These are phyloP conservation scores for Strigomonas culicis DNA, from an alignment of 208 protist species.

Conservation along the genomic window DNA sequence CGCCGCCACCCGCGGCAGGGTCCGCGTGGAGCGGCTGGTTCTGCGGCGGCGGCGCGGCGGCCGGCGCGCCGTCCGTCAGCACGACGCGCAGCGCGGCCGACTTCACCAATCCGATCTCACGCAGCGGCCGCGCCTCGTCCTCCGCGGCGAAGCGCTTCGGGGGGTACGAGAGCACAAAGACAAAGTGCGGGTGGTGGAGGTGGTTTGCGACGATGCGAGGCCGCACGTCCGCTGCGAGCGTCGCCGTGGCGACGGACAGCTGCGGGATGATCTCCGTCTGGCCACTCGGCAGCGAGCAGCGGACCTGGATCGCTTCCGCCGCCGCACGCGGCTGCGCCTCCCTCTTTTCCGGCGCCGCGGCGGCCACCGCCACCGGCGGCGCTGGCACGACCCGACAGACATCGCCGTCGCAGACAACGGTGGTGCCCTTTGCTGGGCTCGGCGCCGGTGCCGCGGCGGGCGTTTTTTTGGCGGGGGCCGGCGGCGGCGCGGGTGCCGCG, in stretches of 20 bases:
- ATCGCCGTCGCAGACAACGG: conserved; percentile 31
- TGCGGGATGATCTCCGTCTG: conserved; percentile 23
- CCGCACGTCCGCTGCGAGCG: conserved; percentile 49
- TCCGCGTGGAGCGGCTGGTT: background rate
- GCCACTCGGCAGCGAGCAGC: conserved; percentile 61
- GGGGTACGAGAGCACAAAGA: conserved; percentile 23
- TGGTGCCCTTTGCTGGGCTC: background rate
- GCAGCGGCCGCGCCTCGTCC: conserved; percentile 41
- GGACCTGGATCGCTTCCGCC: conserved; percentile 32
- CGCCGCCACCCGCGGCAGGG: background rate
- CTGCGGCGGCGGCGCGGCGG: background rate
- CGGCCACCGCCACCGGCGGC: background rate
- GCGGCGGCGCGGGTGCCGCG: too few relatives aligned
- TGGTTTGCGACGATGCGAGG: conserved; percentile 23
- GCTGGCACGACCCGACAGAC: conserved; percentile 25
- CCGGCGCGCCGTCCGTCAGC: conserved; percentile 7
- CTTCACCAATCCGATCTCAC: conserved; percentile 29
- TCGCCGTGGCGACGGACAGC: conserved; percentile 31
- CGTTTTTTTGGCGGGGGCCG: background rate
- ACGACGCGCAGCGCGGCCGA: conserved; percentile 64
- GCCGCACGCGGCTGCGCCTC: background rate
- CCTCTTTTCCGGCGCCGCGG: background rate
- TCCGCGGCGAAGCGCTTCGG: conserved; percentile 30
- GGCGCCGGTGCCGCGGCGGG: background rate
- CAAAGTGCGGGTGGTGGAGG: conserved; percentile 47